Base-by-base conservation (phyloP, 352 stramenopile genomes). In the Saprolegnia parasitica region DNA sequence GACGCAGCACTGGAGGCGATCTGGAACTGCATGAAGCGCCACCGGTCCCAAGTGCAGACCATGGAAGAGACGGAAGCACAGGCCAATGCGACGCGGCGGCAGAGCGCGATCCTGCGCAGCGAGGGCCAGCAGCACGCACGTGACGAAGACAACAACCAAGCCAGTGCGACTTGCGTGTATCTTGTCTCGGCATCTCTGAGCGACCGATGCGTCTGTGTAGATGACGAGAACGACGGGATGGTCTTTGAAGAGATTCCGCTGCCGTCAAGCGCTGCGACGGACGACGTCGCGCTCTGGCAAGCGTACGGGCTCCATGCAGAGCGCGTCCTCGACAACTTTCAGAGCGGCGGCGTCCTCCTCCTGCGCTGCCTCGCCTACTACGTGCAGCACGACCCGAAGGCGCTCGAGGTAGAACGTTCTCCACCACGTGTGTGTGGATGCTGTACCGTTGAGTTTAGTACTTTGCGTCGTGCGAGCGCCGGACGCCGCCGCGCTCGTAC, bases 311-410 rank as follows among this genome's bases (percentile, higher is more conserved):
- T 92, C 63, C 89, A 90, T 61, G 77, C 74, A 8, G 72, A 76
- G 37, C 81, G 73, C 4, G 74, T 93, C 15, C 71, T 90, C 32
- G 76, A 77, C 15, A 95, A 95, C 72, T 95, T 95, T 71, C 76
- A 90, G 5, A 86, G 88, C 32, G 84, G 86, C 18, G 86, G 86
- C 8, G 81, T 91, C 9, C 52, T 95, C 54, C 67, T 95, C 56
- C 71, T 93, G 9, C 78, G 79, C 63, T 79, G 75, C 4, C 71
- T 95, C 24, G 75, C 79, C 5, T 85, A 89, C 62, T 84, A 87
- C 76, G 52, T 93, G 52, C 82, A 91, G 54, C 83, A 74, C 67
- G 75, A 91, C 39, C 65, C 67, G 5, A 63, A 39, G 63, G 71
- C 39, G 6, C 16, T 20, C 26, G 32, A 68, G 56, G 56, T 65